phyloP scores from a whole-genome alignment of 371 early-diverging fungal genomes.

The Syncephalis plumigaleata region DNA sequence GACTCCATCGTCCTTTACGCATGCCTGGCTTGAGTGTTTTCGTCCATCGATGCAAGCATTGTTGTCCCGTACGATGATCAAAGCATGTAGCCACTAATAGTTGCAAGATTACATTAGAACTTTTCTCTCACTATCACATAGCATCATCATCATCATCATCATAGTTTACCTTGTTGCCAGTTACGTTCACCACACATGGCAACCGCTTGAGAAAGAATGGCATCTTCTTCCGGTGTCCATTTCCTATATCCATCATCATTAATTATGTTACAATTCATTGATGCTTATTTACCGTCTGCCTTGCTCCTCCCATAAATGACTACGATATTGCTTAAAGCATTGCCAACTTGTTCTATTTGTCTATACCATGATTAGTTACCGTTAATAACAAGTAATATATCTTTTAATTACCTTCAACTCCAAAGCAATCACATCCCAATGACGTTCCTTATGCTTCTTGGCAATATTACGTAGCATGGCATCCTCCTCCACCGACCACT shows the following conservation, averaged over 20 bases:
- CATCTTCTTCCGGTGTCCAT: slow-evolving; percentile 51
- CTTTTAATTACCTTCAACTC: slow-evolving; percentile 10
- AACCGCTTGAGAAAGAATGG: slow-evolving; percentile 29
- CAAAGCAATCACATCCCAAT: slow-evolving; percentile 43
- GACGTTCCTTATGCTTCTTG: slow-evolving; percentile 14
- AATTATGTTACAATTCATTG: background rate
- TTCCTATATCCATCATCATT: slow-evolving; percentile 1
- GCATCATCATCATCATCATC: background rate
- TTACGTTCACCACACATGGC: slow-evolving; percentile 38
- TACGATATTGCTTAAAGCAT: background rate
- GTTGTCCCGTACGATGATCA: slow-evolving; percentile 50
- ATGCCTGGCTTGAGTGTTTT: slow-evolving; percentile 60
- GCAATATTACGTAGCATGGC: slow-evolving; percentile 23
- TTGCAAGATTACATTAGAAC: slow-evolving; percentile 50
- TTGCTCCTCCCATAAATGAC: background rate
- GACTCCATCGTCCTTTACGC: slow-evolving; percentile 49
- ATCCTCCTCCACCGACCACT: slow-evolving; percentile 43
- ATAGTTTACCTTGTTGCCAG: slow-evolving; percentile 32
- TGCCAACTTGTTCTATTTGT: background rate
- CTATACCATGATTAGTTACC: slow-evolving; percentile 13
- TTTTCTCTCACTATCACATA: too few relatives aligned
- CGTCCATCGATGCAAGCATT: slow-evolving; percentile 71
- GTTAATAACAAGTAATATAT: slow-evolving; percentile 34
- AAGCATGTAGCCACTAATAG: slow-evolving; percentile 43
- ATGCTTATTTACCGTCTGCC: background rate